Base-by-base conservation (phyloP, 345 rosid genomes). In the Microthlaspi erraticum region DNA sequence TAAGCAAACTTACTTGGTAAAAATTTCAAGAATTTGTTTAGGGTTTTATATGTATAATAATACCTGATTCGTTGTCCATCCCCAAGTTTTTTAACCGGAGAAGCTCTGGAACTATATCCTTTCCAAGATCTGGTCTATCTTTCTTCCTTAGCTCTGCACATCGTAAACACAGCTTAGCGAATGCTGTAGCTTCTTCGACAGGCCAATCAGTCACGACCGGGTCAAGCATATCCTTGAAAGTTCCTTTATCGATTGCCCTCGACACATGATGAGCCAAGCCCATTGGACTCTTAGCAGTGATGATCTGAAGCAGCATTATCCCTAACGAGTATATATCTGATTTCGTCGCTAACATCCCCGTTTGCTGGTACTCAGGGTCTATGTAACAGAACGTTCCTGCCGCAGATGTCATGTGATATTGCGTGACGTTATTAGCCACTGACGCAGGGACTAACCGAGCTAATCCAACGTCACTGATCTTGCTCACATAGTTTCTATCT, bases 311-410 rank as follows among this genome's bases (percentile, higher is more conserved):
- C 13, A 90, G 64, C 95, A 88, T 82, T 78, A 90, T 78, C 34
- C 98, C 98, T 38, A 92, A 60, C 6, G 98, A 92, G 81, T 87
- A 90, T 46, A 84, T 70, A 42, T 90, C 98, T 8, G 98, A 92
- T 76, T 84, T 88, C 12, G 93, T 86, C 23, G 95, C 90, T 51
- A 92, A 72, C 86, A 57, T 87, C 1, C 98, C 98, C 2, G 98
- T 81, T 69, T 90, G 95, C 58, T 92, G 98, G 64, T 92, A 92
- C 75, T 90, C 98, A 0, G 98, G 98, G 72, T 92, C 97, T 33
- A 90, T 90, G 73, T 92, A 92, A 81, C 95, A 90, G 59, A 92
- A 87, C 11, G 98, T 90, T 36, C 98, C 98, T 8, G 97, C 97
- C 38, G 98, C 98, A 32, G 92, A 82, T 70, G 97, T 92, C 90